phyloP scores from a whole-genome alignment of 441 rosid genomes.

The Populus hybrid region DNA sequence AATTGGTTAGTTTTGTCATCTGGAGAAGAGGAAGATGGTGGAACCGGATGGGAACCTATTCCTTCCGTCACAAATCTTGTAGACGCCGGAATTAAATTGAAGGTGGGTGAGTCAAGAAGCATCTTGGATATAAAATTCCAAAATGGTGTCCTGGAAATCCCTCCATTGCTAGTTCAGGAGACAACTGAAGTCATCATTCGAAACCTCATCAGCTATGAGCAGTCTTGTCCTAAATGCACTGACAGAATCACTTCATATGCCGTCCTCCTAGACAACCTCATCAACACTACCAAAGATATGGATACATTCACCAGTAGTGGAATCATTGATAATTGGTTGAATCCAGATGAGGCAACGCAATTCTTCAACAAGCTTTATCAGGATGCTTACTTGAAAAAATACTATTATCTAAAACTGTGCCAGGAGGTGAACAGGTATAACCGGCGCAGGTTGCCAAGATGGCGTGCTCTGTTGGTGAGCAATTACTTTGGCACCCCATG shows the following conservation, averaged over 20 bases:
- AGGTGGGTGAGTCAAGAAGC: conserved; percentile 1
- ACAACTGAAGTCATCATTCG: conserved; percentile 28
- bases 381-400: conserved; percentile 19
- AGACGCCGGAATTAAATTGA: conserved; percentile 28
- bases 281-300: conserved; percentile 25
- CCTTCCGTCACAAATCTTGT: conserved; percentile 23
- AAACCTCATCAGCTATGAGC: conserved; percentile 36
- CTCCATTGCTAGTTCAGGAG: conserved; percentile 27
- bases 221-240: conserved; percentile 14
- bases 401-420: conserved; percentile 15
- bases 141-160: conserved; percentile 28
- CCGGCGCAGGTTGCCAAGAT: conserved; percentile 19
- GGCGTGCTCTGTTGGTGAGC: conserved; percentile 20
- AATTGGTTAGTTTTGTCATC: conserved; percentile 8
- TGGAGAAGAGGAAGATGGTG: background rate
- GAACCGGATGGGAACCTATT: conserved; percentile 19
- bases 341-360: conserved; percentile 23
- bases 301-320: conserved; percentile 18
- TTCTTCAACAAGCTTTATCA: conserved; percentile 32
- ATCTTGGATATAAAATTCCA: conserved; percentile 24
- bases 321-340: conserved; percentile 21
- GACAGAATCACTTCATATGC: conserved; percentile 30
- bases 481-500: conserved; percentile 28
- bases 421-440: conserved; percentile 11
- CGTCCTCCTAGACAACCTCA: conserved; percentile 27